Percentiles rank a stretch among this genome's conserved stretches.
phyloP scores from a whole-genome alignment of 257 asterid species.

The Nicotiana tomentosiformis region DNA sequence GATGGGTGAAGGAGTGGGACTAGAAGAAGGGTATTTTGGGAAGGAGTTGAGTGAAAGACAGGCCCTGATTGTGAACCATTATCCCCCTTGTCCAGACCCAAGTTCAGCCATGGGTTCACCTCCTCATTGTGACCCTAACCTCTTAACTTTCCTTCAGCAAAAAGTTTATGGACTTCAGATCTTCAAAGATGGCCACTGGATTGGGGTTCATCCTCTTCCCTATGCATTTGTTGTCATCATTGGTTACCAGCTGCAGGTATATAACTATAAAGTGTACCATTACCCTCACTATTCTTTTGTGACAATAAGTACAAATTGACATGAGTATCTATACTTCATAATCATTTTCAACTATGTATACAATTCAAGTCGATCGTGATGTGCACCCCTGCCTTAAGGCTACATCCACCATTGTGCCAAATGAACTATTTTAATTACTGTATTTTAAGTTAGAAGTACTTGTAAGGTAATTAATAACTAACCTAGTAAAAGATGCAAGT shows the following conservation, averaged over 20 bases:
- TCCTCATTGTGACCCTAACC: slow-evolving; percentile 50
- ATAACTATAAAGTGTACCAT: too few species aligned
- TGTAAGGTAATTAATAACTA: neutral
- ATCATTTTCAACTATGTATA: too few species aligned
- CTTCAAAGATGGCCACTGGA: slow-evolving; percentile 42
- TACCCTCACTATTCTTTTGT: neutral
- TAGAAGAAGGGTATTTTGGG: slow-evolving; percentile 38
- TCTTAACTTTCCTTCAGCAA: slow-evolving; percentile 45
- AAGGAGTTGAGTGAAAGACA: slow-evolving; percentile 31
- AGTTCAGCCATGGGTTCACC: slow-evolving; percentile 42
- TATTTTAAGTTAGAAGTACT: too few species aligned
- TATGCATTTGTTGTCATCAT: slow-evolving; percentile 39
- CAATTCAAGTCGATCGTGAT: neutral
- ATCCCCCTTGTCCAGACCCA: slow-evolving; percentile 66
- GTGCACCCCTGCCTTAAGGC: neutral
- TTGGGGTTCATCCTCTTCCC: slow-evolving; percentile 41
- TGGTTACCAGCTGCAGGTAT: slow-evolving; percentile 42
- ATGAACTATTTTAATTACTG: too few species aligned
- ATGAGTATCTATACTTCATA: neutral
- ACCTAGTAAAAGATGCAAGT: neutral
- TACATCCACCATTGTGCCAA: neutral
- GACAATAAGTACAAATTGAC: neutral
- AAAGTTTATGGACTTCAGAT: slow-evolving; percentile 49
- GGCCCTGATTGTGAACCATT: slow-evolving; percentile 38
- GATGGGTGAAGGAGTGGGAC: slow-evolving; percentile 44